Conservation (phyloP, 306 rosid species). For the Lagenaria siceraria region DNA sequence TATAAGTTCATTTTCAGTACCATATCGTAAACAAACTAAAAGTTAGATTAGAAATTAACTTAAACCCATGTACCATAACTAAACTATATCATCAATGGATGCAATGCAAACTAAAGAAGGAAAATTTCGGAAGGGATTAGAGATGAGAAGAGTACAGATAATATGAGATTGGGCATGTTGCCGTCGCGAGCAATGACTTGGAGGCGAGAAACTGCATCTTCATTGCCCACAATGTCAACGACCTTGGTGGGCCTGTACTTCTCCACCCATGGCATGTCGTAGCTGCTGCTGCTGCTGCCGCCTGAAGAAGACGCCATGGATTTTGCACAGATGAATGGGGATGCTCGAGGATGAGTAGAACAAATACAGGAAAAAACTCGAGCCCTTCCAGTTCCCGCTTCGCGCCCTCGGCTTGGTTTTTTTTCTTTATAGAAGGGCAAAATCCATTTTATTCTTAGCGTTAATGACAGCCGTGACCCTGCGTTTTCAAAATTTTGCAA, state of each 20-base stretch:
- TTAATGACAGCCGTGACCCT: too few relatives aligned
- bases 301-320: conserved; percentile 47
- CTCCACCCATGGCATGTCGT: conserved; percentile 93
- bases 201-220: conserved; percentile 77
- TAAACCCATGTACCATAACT: background rate
- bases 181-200: conserved; percentile 95
- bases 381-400: background rate
- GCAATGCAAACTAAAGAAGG: background rate
- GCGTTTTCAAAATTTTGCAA: too few relatives aligned
- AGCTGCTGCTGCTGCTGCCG: conserved; percentile 16
- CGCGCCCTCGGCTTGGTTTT: background rate
- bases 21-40: background rate
- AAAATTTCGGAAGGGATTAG: background rate
- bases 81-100: background rate
- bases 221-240: conserved; percentile 76
- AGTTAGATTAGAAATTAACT: background rate
- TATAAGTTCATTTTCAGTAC: background rate
- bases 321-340: background rate
- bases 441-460: too few relatives aligned
- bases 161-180: conserved; percentile 83
- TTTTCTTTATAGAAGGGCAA: background rate
- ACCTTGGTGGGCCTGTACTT: conserved; percentile 82
- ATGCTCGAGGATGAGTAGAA: background rate
- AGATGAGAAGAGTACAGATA: conserved; percentile 31
- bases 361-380: background rate